Conservation (phyloP, 2,329 filamentous ascomycete genomes). For the Hypoxylon sp. region DNA sequence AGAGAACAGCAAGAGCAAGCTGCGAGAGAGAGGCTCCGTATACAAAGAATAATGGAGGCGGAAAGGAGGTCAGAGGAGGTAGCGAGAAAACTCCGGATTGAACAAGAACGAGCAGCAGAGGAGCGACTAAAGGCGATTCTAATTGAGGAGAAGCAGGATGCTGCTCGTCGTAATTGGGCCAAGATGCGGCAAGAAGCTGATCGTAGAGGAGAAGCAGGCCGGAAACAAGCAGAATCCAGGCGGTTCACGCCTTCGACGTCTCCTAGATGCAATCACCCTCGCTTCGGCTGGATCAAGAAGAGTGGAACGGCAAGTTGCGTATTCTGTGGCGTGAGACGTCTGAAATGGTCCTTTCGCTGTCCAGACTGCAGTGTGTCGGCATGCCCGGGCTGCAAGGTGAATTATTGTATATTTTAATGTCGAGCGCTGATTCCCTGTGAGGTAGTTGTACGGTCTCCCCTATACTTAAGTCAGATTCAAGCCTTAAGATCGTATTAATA, state of each 20-base stretch:
- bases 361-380: slow-evolving; percentile 10
- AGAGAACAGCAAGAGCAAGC: slow-evolving; percentile 23
- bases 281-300: slow-evolving; percentile 11
- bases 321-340: slow-evolving; percentile 16
- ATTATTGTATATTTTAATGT: slow-evolving; percentile 13
- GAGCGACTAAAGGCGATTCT: slow-evolving; percentile 24
- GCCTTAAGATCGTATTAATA: neutral
- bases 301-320: slow-evolving; percentile 7
- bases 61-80: slow-evolving; percentile 33
- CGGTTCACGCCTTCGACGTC: neutral
- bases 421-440: neutral
- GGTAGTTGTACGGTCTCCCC: neutral
- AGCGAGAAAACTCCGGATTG: slow-evolving; percentile 16
- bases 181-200: slow-evolving; percentile 31
- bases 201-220: slow-evolving; percentile 4
- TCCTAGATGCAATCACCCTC: slow-evolving; percentile 8
- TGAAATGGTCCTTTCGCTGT: slow-evolving; percentile 19
- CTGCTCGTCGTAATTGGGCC: slow-evolving; percentile 23
- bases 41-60: slow-evolving; percentile 20
- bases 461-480: neutral
- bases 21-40: slow-evolving; percentile 23
- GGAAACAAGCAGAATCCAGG: neutral
- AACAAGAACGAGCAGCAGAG: slow-evolving; percentile 28
- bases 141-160: slow-evolving; percentile 30
- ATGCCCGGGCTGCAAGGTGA: slow-evolving; percentile 12